Percentiles rank a stretch among this genome's conserved stretches.
Evolutionary conservation across 768 basidiomycete genomes (phyloP).

Genomic region (Kwoniella dejecticola): DNA sequence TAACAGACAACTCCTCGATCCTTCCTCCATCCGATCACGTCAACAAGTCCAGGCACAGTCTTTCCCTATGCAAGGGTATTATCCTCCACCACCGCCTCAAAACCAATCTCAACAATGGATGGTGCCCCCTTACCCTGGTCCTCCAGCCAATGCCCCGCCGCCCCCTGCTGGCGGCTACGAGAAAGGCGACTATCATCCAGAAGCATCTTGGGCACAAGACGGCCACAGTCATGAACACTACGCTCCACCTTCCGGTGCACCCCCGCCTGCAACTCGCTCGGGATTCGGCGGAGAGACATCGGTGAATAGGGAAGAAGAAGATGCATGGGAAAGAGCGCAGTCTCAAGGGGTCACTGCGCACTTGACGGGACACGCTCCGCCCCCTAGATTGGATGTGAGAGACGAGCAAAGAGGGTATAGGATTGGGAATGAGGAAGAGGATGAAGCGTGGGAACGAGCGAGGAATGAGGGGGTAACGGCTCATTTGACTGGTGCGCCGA

Average conservation of each 20-base stretch:
- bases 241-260: constrained; percentile 26
- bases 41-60: constrained; percentile 25
- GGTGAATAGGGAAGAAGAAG: constrained; percentile 28
- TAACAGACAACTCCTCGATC: constrained; percentile 74
- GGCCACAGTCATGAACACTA: no score
- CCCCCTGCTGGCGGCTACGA: constrained; percentile 32
- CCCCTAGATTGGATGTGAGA: background rate
- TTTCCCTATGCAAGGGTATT: constrained; percentile 32
- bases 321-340: constrained; percentile 37
- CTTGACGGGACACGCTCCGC: constrained; percentile 38
- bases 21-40: constrained; percentile 58
- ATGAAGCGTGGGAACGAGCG: constrained; percentile 54
- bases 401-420: constrained; percentile 32
- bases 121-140: constrained; percentile 55
- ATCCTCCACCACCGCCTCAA: constrained; percentile 28
- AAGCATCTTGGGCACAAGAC: constrained; percentile 41
- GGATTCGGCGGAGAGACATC: constrained; percentile 1
- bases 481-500: constrained; percentile 25
- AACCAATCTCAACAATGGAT: constrained; percentile 40
- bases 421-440: constrained; percentile 48
- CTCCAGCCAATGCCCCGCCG: constrained; percentile 26
- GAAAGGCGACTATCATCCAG: constrained; percentile 48
- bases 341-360: constrained; percentile 41
- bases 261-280: constrained; percentile 11
- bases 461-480: constrained; percentile 48